These are phyloP conservation scores for Malassezia sp. DNA, from an alignment of 1,284 basidiomycete genomes.

Conservation along the genomic window DNA sequence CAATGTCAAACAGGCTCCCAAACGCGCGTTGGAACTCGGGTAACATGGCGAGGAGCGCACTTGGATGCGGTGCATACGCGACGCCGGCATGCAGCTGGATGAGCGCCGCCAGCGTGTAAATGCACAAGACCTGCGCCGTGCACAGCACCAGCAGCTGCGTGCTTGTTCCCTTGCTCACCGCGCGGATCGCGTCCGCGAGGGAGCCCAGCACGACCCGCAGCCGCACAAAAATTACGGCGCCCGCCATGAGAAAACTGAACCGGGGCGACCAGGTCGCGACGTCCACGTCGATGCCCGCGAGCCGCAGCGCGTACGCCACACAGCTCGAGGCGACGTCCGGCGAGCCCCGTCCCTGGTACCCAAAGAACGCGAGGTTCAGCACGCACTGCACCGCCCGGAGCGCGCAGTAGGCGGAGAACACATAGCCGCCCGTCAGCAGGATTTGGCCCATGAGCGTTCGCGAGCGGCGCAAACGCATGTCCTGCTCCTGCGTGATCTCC, in stretches of 20 bases:
- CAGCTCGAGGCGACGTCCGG: conserved; percentile 43
- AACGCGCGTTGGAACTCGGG: conserved; percentile 48
- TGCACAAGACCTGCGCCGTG: conserved; percentile 48
- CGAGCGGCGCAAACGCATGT: conserved; percentile 40
- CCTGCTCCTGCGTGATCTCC: conserved; percentile 34
- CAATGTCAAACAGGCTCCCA: conserved; percentile 47
- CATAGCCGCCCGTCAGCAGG: conserved; percentile 41
- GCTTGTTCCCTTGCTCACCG: conserved; percentile 46
- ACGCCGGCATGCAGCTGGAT: conserved; percentile 46
- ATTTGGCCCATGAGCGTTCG: conserved; percentile 42
- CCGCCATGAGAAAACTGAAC: conserved; percentile 47
- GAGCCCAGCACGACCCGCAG: conserved; percentile 47
- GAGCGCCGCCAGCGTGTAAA: conserved; percentile 49
- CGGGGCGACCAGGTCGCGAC: conserved; percentile 46
- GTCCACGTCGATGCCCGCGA: conserved; percentile 46
- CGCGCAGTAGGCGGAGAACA: conserved; percentile 48
- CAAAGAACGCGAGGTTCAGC: conserved; percentile 24
- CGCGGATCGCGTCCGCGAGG: conserved; percentile 45
- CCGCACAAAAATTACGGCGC: conserved; percentile 47
- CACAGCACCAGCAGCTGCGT: conserved; percentile 48
- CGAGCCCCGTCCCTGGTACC: conserved; percentile 36
- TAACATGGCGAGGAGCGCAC: conserved; percentile 44
- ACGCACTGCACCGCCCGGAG: conserved; percentile 22
- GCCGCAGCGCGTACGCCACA: conserved; percentile 37
- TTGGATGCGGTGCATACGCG: neutral